Percentiles rank a stretch among this genome's conserved stretches.
phyloP scores from a whole-genome alignment of 1,284 basidiomycete species.

The Hymenochaete sp. region DNA sequence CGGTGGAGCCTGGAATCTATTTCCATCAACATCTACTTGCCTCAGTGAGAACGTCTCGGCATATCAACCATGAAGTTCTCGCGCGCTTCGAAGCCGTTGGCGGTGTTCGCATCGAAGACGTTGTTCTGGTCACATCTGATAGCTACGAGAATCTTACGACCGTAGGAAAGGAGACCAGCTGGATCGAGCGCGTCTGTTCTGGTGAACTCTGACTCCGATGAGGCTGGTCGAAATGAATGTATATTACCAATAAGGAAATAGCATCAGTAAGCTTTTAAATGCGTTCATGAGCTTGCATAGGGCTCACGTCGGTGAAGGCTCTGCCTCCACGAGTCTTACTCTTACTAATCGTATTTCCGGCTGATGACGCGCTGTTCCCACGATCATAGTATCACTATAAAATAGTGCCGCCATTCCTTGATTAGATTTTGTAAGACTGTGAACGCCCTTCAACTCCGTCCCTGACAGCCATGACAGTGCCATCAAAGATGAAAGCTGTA shows the following conservation, averaged over 20 bases:
- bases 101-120: constrained; percentile 87
- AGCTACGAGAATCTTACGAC: constrained; percentile 75
- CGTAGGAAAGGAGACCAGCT: constrained; percentile 67
- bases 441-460: too few species aligned
- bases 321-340: too few species aligned
- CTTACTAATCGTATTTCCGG: too few species aligned
- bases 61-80: constrained; percentile 66
- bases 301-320: too few species aligned
- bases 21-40: constrained; percentile 74
- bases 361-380: too few species aligned
- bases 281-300: too few species aligned
- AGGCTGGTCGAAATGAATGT: neutral
- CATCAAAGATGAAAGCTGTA: constrained; percentile 21
- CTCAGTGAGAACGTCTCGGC: constrained; percentile 55
- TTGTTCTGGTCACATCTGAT: constrained; percentile 59
- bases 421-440: too few species aligned
- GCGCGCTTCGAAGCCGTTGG: constrained; percentile 71
- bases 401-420: too few species aligned
- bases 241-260: too few species aligned
- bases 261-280: too few species aligned
- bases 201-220: constrained; percentile 36
- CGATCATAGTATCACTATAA: too few species aligned
- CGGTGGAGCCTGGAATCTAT: constrained; percentile 85
- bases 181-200: constrained; percentile 72
- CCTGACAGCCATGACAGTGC: constrained; percentile 10